Evolutionary conservation across 1,139 yeast species (phyloP), one percentile per base, ranked within the genome.

Genomic region (Debaryomyces sp.): DNA sequence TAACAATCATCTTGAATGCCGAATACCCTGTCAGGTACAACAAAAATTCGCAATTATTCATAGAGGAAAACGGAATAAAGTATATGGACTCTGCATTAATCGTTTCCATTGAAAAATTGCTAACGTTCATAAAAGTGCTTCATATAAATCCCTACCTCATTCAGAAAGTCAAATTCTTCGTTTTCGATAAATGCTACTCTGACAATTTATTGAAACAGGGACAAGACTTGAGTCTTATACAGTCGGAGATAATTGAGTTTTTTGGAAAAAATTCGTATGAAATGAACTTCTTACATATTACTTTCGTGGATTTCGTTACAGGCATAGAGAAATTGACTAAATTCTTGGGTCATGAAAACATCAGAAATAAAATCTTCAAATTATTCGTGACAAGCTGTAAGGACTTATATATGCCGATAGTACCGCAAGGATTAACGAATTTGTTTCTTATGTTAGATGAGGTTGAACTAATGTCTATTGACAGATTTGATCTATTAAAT

Each of bases 391-490:
- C 70, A 12, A 53, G 53, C n/a, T 49, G 60, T 10, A 40, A 52
- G 15, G 68, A 64, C 27, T 58, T 72, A 40, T 56, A 62, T 49
- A 34, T 48, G 7, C 77, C 77, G 4, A 43, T 45, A 3, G 49
- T 62, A 0, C 76, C 77, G 0, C 62, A 52, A 33, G 60, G 63
- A 29, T 53, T 72, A 33, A 64, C 71, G 21, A 70, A 71, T 51
- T 56, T 72, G 42, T 69, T 69, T 42, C 54, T 73, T 29, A 64
- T 70, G 70, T 54, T 71, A 41, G 65, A 67, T 48, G 77, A 71
- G 46, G 26, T 44, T 10, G 74, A 70, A 43, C 46, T 67, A 43
- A 52, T 54, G 56, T 46, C 53, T 7, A 36, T 40, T 8, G 49
- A 45, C 12, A 42, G 27, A 1, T 57, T 72, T 29, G 75, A 72